Base-by-base conservation (phyloP, 495 filamentous ascomycete species). In the Entonaema liquescens region DNA sequence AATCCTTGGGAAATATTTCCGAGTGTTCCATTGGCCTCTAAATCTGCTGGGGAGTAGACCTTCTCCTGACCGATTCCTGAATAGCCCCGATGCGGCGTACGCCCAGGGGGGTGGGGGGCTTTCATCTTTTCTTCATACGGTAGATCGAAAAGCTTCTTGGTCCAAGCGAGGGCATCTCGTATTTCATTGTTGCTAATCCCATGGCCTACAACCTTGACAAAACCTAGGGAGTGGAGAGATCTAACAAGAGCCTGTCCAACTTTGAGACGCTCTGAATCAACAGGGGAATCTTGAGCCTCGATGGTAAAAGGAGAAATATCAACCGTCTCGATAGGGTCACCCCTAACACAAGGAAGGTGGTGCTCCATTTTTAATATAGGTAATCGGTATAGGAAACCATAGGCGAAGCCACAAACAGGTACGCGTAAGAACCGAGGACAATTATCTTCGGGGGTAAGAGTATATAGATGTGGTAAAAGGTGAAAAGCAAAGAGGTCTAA, bases 181-280 rank as follows among this genome's bases (percentile, higher is more conserved):
- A 89, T 69, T 9, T 82, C 72, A 3, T 77, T 12, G 4, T 81
- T 79, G 11, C 76, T 55, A 5, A 89, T 65, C 2, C 83, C 81
- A 73, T 89, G 86, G 68, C 87, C 87, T 59, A 80, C 73, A 61
- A 90, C 83, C 54, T 84, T 86, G 9, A 83, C 82, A 65, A 90
- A 88, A 25, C 87, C 87, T 15, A 86, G 81, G 25, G 77, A 77
- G 56, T 82, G 82, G 64, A 84, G 88, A 21, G 86, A 84, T 31
- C 80, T 70, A 21, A 84, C 81, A 13, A 89, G 80, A 23, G 19
- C 8, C 47, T 57, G 21, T 0, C 55, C 60, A 13, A 28, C 50
- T 23, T 38, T 42, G 56, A 65, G 29, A 26, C 50, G 47, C 8
- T 62, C 55, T 7, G 5, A 31, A 62, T 73, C 21, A 26, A 36